Base-by-base conservation (phyloP, 306 rosid species). In the Arachis stenosperma region DNA sequence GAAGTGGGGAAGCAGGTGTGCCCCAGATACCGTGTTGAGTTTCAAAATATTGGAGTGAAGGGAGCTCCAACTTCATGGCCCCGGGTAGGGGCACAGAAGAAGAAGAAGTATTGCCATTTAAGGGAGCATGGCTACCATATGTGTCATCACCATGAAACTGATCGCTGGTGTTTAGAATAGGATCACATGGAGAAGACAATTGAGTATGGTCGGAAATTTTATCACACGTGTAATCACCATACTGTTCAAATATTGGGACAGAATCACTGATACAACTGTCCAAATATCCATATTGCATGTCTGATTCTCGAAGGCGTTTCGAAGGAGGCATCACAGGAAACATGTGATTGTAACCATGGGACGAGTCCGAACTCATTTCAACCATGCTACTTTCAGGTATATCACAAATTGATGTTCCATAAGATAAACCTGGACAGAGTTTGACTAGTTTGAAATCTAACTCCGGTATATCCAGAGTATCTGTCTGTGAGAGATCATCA, bases 11-110 rank as follows among this genome's bases (percentile, higher is more conserved):
- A 54, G 13, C 1, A 47, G 71, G 65, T 10, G 22, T 67, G 75
- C 75, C 87, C 96, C 89, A 89, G 74, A 78, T 74, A 77, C 84
- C 77, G 61, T 78, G 74, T 78, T 88, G 95, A 83, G 97, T 69
- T 78, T 83, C 85, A 30, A 79, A 55, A 90, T 81, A 87, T 92
- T 90, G 98, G 98, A 88, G 86, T 90, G 98, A 92, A 92, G 98
- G 98, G 98, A 88, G 95, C 95, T 90, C 98, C 83, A 61, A 78
- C 89, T 84, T 88, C 92, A 72, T 85, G 56, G 82, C 59, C 90
- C 81, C 86, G 30, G 60, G 52, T 68, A 76, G 3, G 86, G 91
- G 85, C 81, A 17, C 67, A 75, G 92, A 90, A 87, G 91, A 90
- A 87, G 90, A 87, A 56, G 95, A 84, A 81, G 86, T 78, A 65